A percentile compares a stretch with the other conserved stretches of the same genome.
These are phyloP conservation scores for Fusarium verticillioides DNA, from an alignment of 2,329 filamentous ascomycete genomes.

Conservation along the genomic window DNA sequence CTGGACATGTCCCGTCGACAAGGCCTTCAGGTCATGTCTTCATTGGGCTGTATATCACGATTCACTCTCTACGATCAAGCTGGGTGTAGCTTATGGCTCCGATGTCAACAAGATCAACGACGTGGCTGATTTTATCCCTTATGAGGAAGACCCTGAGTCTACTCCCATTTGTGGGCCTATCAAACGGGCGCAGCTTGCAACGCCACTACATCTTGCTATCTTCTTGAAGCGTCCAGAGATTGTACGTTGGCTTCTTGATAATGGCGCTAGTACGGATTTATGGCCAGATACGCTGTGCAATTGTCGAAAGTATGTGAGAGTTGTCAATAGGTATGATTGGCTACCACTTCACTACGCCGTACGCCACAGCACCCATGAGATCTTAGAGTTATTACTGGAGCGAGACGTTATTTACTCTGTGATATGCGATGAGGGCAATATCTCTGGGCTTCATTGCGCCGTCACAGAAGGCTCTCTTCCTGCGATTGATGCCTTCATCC, in stretches of 20 bases:
- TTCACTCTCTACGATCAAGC: background rate
- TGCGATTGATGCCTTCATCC: fast-evolving
- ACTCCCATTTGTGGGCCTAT: background rate
- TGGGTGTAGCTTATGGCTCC: background rate
- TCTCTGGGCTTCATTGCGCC: background rate
- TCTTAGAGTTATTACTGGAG: background rate
- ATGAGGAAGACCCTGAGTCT: background rate
- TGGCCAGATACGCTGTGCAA: background rate
- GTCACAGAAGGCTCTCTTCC: background rate
- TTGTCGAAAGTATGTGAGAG: background rate
- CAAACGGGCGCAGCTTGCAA: background rate
- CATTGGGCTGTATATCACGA: background rate
- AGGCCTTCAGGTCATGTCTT: background rate
- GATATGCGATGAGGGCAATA: background rate
- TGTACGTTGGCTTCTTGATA: background rate
- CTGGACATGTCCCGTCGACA: fast-evolving
- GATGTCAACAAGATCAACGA: background rate
- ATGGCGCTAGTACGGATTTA: background rate
- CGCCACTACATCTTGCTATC: background rate
- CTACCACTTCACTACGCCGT: background rate
- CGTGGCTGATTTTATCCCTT: background rate
- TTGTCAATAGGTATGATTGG: background rate
- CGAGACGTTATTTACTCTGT: background rate
- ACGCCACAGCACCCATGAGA: background rate
- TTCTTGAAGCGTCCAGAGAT: background rate